Evolutionary conservation across 192 early-diverging fungal species (phyloP).

Genomic region (Coemansia sp.): DNA sequence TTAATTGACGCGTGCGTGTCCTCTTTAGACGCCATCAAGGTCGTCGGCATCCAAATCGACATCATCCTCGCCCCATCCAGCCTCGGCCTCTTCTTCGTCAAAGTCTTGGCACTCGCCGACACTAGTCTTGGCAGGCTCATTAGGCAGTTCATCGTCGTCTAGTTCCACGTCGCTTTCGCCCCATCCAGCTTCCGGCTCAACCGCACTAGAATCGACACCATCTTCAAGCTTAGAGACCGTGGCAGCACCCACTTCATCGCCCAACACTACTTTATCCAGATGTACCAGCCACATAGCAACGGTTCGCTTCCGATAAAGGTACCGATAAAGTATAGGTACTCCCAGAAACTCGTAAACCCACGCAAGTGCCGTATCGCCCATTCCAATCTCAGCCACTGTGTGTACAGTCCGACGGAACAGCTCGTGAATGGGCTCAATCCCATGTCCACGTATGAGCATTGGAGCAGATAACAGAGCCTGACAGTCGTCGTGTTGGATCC

Average conservation of each 20-base stretch:
- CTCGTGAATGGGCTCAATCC: constrained; percentile 13
- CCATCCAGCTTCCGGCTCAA: not conserved
- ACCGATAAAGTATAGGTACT: constrained; percentile 15
- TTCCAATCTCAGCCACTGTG: constrained; percentile 15
- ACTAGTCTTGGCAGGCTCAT: not conserved
- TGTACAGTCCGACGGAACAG: constrained; percentile 28
- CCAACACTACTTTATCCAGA: constrained; percentile 23
- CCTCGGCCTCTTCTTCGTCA: constrained; percentile 3
- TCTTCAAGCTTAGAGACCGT: not conserved
- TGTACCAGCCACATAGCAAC: constrained; percentile 24
- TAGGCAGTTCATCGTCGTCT: not conserved
- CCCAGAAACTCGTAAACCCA: constrained; percentile 36
- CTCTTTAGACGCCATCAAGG: constrained; percentile 4
- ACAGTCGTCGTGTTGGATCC: constrained; percentile 1
- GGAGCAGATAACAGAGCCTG: not conserved
- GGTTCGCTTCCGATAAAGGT: not conserved
- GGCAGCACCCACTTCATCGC: not conserved
- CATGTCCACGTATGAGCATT: not conserved
- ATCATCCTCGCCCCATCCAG: constrained; percentile 11
- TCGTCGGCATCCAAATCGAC: constrained; percentile 27
- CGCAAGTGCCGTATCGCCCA: constrained; percentile 18
- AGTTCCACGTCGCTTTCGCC: constrained; percentile 1
- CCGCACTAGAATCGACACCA: not conserved
- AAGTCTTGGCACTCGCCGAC: constrained; percentile 8
- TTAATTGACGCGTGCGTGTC: not conserved